Evolutionary conservation across 345 rosid species (phyloP), one percentile per base, ranked within the genome.

Genomic region (Carallia brachiata): DNA sequence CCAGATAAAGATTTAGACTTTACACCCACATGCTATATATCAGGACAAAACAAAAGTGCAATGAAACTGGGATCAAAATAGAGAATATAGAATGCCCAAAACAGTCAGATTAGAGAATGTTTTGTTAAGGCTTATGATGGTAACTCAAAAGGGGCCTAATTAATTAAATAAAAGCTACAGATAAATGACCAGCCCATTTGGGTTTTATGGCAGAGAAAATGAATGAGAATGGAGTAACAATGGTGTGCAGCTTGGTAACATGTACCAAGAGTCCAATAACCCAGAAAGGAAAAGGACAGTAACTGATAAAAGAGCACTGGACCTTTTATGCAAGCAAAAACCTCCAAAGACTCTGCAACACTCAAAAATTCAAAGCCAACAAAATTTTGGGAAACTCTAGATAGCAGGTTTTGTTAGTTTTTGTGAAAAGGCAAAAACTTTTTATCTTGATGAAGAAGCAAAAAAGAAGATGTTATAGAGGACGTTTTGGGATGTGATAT

Each of bases 231-330:
- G 52, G 74, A 75, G 50, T 56, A 70, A 73, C 66, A 77, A 79
- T 79, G 71, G 80, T 30, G 68, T 62, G 50, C 56, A 74, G 23
- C 23, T 23, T 23, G 53, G 63, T 10, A 37, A 75, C 40, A 6
- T 47, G 70, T 61, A 30, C 61, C 9, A 31, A 62, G 37, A 69
- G 61, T 67, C 68, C 78, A 74, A 66, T 65, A 70, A 61, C 68
- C 72, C 73, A 76, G 71, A 67, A 36, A 63, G 71, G 65, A 77
- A 62, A 74, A 67, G 3, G 66, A 59, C 70, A 52, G 54, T 19
- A 60, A 61, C 32, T 59, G 50, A 65, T 39, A 47, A 44, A 74
- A 34, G 27, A 54, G 47, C 18, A 66, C 31, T 61, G 64, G 76
- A 34, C 76, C 40, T 55, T 76, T 75, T 52, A 37, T 61, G 56